Percentiles rank a stretch among this genome's conserved stretches.
Conservation (phyloP, 176 grass and related monocot species). For the Stipa capillata region DNA sequence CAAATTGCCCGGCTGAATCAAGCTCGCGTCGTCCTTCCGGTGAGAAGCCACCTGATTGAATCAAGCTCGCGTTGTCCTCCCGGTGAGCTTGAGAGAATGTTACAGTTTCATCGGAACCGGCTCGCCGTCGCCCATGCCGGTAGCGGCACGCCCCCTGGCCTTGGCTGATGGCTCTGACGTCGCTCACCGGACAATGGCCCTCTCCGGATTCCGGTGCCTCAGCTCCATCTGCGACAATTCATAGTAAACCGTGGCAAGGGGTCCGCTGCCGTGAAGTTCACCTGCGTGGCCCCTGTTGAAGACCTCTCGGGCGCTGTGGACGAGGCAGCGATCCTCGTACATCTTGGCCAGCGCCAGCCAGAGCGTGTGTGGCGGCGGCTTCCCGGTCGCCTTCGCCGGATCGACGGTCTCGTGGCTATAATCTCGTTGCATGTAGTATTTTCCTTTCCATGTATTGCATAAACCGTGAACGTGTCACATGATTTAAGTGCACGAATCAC, state of each 20-base stretch:
- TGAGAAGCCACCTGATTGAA: no score
- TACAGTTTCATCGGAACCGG: conserved; percentile 45
- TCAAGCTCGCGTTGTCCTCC: no score
- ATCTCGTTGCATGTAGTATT: no score
- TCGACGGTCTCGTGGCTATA: conserved; percentile 53
- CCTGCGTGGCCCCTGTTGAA: conserved; percentile 52
- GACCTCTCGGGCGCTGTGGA: conserved; percentile 53
- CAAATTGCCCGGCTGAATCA: no score
- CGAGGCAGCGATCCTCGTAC: conserved; percentile 43
- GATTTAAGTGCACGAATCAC: no score
- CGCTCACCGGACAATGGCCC: conserved; percentile 42
- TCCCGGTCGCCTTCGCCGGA: conserved; percentile 51
- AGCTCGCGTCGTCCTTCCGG: no score
- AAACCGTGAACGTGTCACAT: no score
- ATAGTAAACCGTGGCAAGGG: conserved; percentile 54
- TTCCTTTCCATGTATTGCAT: no score
- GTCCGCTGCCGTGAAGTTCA: conserved; percentile 44
- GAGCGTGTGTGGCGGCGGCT: conserved; percentile 63
- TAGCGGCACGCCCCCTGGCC: conserved; percentile 30
- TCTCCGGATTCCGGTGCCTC: conserved; percentile 30
- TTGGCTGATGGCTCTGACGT: conserved; percentile 48
- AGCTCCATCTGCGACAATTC: conserved; percentile 65
- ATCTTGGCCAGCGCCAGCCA: conserved; percentile 60
- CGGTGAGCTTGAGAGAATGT: conserved; percentile 49
- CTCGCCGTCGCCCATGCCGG: conserved; percentile 32